A percentile compares a stretch with the other conserved stretches of the same genome.
These are phyloP conservation scores for Paxillus rubicundulus DNA, from an alignment of 768 basidiomycete genomes.

Conservation along the genomic window DNA sequence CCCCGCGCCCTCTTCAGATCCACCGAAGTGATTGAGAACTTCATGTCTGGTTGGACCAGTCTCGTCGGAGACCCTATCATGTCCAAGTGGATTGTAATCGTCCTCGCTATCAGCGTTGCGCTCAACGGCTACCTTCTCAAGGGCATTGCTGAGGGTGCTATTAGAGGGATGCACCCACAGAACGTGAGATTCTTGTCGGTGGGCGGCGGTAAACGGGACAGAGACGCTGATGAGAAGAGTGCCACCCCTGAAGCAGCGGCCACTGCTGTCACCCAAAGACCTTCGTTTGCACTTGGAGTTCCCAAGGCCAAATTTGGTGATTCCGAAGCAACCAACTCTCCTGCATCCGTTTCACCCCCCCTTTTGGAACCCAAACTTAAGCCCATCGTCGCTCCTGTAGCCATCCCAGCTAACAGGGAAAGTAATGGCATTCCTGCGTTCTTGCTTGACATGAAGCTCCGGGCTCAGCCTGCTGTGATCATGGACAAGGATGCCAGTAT, in stretches of 20 bases:
- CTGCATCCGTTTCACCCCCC: slow-evolving; percentile 17
- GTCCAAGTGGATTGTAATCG: slow-evolving; percentile 91
- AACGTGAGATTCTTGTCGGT: slow-evolving; percentile 30
- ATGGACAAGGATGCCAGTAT: slow-evolving; percentile 12
- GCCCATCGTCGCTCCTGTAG: slow-evolving; percentile 26
- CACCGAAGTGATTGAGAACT: slow-evolving; percentile 68
- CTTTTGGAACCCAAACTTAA: slow-evolving; percentile 5
- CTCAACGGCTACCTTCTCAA: slow-evolving; percentile 94
- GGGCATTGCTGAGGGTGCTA: slow-evolving; percentile 64
- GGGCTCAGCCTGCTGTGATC: slow-evolving; percentile 19
- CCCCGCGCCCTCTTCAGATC: slow-evolving; percentile 35
- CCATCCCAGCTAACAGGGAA: slow-evolving; percentile 18
- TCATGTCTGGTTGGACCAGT: slow-evolving; percentile 87
- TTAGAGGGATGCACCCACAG: slow-evolving; percentile 30
- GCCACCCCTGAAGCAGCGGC: slow-evolving; percentile 13
- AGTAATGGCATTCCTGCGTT: slow-evolving; percentile 26
- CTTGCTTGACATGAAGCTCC: slow-evolving; percentile 34
- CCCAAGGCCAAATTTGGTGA: slow-evolving; percentile 16
- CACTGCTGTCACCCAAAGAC: slow-evolving; percentile 12
- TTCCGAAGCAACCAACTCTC: slow-evolving; percentile 15
- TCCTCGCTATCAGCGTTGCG: slow-evolving; percentile 80
- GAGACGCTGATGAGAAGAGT: slow-evolving; percentile 20
- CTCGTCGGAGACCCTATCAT: slow-evolving; percentile 94
- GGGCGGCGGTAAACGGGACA: slow-evolving; percentile 17
- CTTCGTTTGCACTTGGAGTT: slow-evolving; percentile 27